A percentile compares a stretch with the other conserved stretches of the same genome.
Evolutionary conservation across 2,329 filamentous ascomycete species (phyloP).

Genomic region (Trichoderma koningiopsis): DNA sequence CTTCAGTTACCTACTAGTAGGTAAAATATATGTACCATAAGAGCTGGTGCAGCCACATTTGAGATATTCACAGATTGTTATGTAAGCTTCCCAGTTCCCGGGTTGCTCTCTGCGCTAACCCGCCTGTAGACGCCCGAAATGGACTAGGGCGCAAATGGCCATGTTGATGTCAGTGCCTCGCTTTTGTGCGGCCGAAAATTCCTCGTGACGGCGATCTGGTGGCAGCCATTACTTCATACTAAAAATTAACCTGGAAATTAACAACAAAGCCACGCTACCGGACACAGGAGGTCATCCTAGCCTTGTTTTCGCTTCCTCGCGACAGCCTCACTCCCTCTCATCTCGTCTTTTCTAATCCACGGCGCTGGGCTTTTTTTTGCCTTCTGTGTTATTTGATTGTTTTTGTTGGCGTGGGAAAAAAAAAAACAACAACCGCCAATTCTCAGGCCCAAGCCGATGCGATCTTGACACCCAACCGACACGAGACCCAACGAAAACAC

Average conservation of each 20-base stretch:
- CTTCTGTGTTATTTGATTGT: neutral
- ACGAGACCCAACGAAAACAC: neutral
- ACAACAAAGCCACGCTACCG: conserved; percentile 12
- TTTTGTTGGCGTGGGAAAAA: neutral
- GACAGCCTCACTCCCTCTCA: neutral
- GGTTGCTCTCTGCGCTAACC: neutral
- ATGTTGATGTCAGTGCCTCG: conserved; percentile 3
- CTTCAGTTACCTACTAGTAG: too few relatives aligned
- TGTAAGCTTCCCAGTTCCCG: neutral
- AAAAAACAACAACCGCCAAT: too few relatives aligned
- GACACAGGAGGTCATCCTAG: neutral
- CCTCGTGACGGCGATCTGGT: conserved; percentile 7
- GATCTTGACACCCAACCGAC: conserved; percentile 9
- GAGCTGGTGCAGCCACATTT: neutral
- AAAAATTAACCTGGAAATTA: neutral
- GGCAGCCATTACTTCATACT: conserved; percentile 8
- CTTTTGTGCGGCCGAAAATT: conserved; percentile 21
- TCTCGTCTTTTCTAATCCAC: neutral
- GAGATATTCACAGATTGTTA: neutral
- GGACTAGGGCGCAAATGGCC: conserved; percentile 7
- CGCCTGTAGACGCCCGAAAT: neutral
- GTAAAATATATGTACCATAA: too few relatives aligned
- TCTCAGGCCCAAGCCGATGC: neutral
- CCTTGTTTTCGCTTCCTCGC: neutral
- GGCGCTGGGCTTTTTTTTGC: neutral